Percentiles rank a stretch among this genome's conserved stretches.
Evolutionary conservation across 306 rosid genomes (phyloP).

Genomic region (Trifolium subterraneum): DNA sequence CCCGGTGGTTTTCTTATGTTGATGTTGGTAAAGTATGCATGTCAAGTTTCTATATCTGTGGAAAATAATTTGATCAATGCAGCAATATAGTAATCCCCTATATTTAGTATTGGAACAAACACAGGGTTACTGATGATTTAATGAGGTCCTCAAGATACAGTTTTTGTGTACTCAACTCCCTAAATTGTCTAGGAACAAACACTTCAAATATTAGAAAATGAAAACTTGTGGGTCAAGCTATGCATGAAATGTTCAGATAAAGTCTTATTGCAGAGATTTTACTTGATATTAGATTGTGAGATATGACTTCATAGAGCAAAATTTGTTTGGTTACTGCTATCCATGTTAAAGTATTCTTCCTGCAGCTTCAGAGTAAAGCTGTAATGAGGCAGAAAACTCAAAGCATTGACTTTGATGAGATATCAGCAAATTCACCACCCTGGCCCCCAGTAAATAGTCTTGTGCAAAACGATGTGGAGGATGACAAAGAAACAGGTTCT

Average conservation of each 20-base stretch:
- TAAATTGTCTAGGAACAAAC: conserved; percentile 12
- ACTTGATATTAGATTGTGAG: neutral
- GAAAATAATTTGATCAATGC: neutral
- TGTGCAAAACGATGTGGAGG: conserved; percentile 61
- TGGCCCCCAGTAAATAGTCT: conserved; percentile 83
- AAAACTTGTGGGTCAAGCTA: conserved; percentile 19
- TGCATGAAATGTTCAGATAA: conserved; percentile 19
- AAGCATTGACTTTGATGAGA: conserved; percentile 86
- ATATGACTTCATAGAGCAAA: neutral
- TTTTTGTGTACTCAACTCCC: neutral
- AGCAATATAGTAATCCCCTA: conserved; percentile 12
- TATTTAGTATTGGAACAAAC: neutral
- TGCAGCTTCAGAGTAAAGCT: conserved; percentile 66
- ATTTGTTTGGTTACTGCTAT: conserved; percentile 23
- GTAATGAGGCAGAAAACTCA: conserved; percentile 58
- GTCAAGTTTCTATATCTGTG: conserved; percentile 3
- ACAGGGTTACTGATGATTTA: neutral
- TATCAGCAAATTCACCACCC: conserved; percentile 80
- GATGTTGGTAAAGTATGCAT: no score
- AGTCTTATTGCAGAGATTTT: neutral
- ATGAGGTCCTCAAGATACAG: neutral
- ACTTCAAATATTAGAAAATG: neutral
- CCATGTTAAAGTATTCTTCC: conserved; percentile 36
- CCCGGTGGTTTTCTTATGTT: neutral
- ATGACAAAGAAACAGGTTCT: conserved; percentile 69